Conservation (phyloP, 2,329 filamentous ascomycete species). For the Aspergillus latus region DNA sequence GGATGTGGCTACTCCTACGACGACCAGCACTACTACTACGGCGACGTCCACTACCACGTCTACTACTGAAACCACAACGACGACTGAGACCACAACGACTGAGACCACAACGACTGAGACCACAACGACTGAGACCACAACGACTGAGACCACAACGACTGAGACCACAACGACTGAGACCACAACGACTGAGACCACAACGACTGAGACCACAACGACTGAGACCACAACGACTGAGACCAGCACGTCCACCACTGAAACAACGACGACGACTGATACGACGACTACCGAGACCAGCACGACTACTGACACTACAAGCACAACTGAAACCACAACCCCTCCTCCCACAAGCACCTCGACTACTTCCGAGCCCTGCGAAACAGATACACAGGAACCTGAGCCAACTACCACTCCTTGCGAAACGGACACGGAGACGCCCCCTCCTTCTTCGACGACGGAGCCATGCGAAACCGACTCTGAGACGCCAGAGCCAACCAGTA, state of each 20-base stretch:
- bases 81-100: background rate
- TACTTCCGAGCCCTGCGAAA: background rate
- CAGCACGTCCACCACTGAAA: background rate
- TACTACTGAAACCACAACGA: background rate
- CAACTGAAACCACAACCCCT: background rate
- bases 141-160: background rate
- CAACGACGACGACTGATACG: background rate
- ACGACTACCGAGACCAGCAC: constrained; percentile 5
- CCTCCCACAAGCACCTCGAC: background rate
- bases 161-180: background rate
- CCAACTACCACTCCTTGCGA: constrained; percentile 1
- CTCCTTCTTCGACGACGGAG: background rate
- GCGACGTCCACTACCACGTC: background rate
- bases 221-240: too few species aligned
- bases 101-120: background rate
- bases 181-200: background rate
- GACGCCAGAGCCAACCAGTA: background rate
- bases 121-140: background rate
- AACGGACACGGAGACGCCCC: background rate
- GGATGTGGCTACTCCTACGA: constrained; percentile 7
- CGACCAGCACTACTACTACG: constrained; percentile 1
- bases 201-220: background rate
- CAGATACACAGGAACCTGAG: background rate
- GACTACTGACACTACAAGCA: background rate
- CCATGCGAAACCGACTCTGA: background rate